These are phyloP conservation scores for Jacaranda mimosifolia DNA, from an alignment of 257 asterid species.

Conservation along the genomic window DNA sequence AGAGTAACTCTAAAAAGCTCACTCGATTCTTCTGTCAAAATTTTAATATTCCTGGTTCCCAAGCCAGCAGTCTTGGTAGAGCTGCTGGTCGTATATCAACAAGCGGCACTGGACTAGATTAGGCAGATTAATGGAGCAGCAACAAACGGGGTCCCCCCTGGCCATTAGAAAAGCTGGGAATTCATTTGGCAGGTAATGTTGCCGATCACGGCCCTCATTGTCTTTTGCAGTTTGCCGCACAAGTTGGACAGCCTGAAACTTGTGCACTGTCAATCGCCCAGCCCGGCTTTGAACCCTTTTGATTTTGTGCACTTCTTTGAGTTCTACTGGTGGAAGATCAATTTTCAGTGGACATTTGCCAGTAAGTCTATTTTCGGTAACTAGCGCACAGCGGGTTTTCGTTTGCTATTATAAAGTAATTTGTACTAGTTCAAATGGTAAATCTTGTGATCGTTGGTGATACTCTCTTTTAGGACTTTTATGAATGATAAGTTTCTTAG, in stretches of 20 bases:
- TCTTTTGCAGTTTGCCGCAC: constrained; percentile 20
- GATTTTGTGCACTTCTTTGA: background rate
- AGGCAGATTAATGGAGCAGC: background rate
- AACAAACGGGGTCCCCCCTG: background rate
- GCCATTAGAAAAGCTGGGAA: background rate
- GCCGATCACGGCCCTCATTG: background rate
- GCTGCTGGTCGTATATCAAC: constrained; percentile 17
- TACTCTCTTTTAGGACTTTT: background rate
- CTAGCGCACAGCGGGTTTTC: background rate
- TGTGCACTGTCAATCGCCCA: background rate
- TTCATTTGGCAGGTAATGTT: background rate
- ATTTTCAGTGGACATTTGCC: background rate
- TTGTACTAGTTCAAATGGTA: background rate
- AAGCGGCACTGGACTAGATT: background rate
- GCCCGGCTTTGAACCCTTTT: background rate
- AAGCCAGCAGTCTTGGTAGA: constrained; percentile 18
- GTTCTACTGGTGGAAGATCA: background rate
- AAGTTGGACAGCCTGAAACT: background rate
- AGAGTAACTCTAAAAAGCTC: constrained; percentile 39
- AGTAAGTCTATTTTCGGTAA: background rate
- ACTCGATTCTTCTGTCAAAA: constrained; percentile 49
- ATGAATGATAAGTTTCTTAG: background rate
- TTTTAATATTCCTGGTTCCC: constrained; percentile 3
- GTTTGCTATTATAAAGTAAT: background rate
- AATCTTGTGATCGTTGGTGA: background rate